Evolutionary conservation across 495 filamentous ascomycete genomes (phyloP).

Genomic region (Neurospora terricola): DNA sequence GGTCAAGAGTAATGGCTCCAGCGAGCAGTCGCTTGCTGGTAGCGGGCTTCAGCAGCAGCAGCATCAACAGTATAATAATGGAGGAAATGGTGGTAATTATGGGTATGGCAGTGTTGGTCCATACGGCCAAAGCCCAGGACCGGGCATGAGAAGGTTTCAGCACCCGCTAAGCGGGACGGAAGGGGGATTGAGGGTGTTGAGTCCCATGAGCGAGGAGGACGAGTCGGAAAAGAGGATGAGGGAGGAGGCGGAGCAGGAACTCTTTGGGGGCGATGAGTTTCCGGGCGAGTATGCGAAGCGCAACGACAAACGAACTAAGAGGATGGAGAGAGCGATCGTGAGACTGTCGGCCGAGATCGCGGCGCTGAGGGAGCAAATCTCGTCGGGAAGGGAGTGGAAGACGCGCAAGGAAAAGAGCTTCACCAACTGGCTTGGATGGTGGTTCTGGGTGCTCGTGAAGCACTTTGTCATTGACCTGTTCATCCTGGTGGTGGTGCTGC

Average conservation of each 20-base stretch:
- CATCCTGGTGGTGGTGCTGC: slow-evolving; percentile 55
- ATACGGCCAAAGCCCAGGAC: neutral
- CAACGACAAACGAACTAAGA: slow-evolving; percentile 60
- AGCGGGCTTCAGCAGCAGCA: neutral
- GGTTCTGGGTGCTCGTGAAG: slow-evolving; percentile 58
- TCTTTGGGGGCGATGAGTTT: slow-evolving; percentile 32
- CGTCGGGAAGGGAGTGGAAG: slow-evolving; percentile 49
- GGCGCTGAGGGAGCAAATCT: slow-evolving; percentile 86
- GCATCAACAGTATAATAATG: neutral
- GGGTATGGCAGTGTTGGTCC: slow-evolving; percentile 2
- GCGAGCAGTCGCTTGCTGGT: slow-evolving; percentile 31
- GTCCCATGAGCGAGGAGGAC: slow-evolving; percentile 72
- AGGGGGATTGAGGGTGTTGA: slow-evolving; percentile 56
- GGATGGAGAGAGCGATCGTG: slow-evolving; percentile 79
- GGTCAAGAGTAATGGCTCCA: slow-evolving; percentile 71
- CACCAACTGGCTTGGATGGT: slow-evolving; percentile 61
- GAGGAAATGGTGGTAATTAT: slow-evolving; percentile 3
- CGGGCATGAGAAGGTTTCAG: slow-evolving; percentile 32
- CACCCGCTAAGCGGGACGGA: slow-evolving; percentile 37
- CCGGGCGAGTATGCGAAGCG: slow-evolving; percentile 29
- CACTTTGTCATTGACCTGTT: slow-evolving; percentile 65
- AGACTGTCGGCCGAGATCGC: slow-evolving; percentile 89
- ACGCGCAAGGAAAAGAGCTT: slow-evolving; percentile 44
- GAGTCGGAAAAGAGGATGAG: slow-evolving; percentile 46
- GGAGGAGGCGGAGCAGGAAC: slow-evolving; percentile 32